These are phyloP conservation scores for Trichosporon coremiiforme DNA, from an alignment of 1,284 basidiomycete species.

Conservation along the genomic window DNA sequence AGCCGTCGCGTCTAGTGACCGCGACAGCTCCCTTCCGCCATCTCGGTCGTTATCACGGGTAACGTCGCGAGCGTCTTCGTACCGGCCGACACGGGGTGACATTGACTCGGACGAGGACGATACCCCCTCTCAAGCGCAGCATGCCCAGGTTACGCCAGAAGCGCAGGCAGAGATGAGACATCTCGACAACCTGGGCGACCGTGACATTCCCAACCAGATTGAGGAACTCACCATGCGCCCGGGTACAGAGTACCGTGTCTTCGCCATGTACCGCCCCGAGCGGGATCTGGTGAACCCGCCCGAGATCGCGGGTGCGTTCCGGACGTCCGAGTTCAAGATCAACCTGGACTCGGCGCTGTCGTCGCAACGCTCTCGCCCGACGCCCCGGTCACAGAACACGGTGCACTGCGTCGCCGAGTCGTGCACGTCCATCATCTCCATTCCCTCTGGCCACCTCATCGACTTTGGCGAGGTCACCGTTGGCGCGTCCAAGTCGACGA, in stretches of 20 bases:
- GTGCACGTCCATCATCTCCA: slow-evolving; percentile 59
- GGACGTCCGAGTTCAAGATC: slow-evolving; percentile 56
- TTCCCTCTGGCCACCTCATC: slow-evolving; percentile 52
- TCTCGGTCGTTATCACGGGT: slow-evolving; percentile 49
- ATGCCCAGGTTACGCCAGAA: neutral
- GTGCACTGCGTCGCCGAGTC: slow-evolving; percentile 55
- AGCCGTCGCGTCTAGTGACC: slow-evolving; percentile 20
- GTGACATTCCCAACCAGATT: slow-evolving; percentile 54
- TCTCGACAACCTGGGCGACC: slow-evolving; percentile 32
- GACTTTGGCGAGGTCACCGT: slow-evolving; percentile 61
- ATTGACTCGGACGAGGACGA: slow-evolving; percentile 48
- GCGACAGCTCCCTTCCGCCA: slow-evolving; percentile 42
- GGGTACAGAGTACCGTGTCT: slow-evolving; percentile 59
- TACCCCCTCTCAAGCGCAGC: slow-evolving; percentile 23
- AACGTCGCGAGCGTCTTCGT: slow-evolving; percentile 43
- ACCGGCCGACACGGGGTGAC: slow-evolving; percentile 37
- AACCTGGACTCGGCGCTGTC: slow-evolving; percentile 56
- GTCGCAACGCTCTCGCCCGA: slow-evolving; percentile 27
- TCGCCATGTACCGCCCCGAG: slow-evolving; percentile 57
- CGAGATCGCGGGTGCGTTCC: slow-evolving; percentile 52
- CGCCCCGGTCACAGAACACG: slow-evolving; percentile 29
- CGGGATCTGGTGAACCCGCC: slow-evolving; percentile 47
- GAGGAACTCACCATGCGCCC: slow-evolving; percentile 60
- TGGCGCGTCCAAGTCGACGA: slow-evolving; percentile 57
- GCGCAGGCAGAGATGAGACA: slow-evolving; percentile 21